Evolutionary conservation across 306 rosid genomes (phyloP), one percentile per base, ranked within the genome.

Genomic region (Mimosa pudica): DNA sequence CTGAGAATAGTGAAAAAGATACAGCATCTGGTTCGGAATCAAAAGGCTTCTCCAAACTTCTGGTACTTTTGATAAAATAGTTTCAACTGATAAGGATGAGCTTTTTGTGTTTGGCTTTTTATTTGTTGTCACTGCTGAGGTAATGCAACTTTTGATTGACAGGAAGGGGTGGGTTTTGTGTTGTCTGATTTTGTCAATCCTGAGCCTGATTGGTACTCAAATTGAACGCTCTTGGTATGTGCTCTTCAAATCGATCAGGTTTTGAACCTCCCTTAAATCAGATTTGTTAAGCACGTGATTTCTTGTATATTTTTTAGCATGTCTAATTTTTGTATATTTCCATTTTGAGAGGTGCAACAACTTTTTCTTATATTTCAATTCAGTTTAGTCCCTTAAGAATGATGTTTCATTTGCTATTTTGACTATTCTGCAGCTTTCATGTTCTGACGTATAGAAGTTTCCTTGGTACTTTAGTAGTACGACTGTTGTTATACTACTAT

Each of bases 171-270:
- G 63, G 93, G 91, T 76, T 94, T 92, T 83, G 97, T 91, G 80
- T 71, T 94, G 61, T 94, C 98, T 11, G 98, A 97, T 36, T 91
- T 94, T 88, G 93, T 94, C 66, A 94, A 94, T 88, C 97, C 98
- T 1, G 95, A 94, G 83, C 92, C 92, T 70, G 97, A 95, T 69
- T 95, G 98, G 98, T 89, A 84, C 83, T 86, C 94, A 20, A 81
- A 80, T 70, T 90, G 97, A 88, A 92, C 97, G 47, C 92, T 94
- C 82, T 85, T 95, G 88, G 86, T 94, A 80, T 92, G 98, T 85
- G 97, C 98, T 36, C 91, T 92, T 84, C 89, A 91, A 44, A 94
- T 89, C 98, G 4, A 95, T 97, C 7, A 92, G 92, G 88, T 94
- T 91, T 85, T 88, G 91, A 67, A n/a, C n/a, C n/a, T n/a, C n/a